Percentiles rank a stretch among this genome's conserved stretches.
Conservation (phyloP, 2,329 filamentous ascomycete genomes). For the Curvularia hawaiiensis region DNA sequence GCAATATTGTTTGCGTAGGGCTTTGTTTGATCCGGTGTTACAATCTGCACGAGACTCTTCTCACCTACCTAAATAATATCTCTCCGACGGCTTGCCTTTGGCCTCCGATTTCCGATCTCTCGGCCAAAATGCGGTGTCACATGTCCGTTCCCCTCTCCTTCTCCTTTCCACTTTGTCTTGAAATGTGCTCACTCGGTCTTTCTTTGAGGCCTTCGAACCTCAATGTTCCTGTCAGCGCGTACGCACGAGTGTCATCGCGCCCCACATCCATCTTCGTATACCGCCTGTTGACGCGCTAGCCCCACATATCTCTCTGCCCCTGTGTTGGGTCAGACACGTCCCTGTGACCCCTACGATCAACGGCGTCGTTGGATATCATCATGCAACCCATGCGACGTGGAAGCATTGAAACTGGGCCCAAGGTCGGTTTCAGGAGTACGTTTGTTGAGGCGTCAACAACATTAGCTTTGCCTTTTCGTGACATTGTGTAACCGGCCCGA, state of each 20-base stretch:
- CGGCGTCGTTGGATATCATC: background rate
- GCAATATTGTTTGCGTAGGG: background rate
- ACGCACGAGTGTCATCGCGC: background rate
- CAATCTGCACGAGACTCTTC: background rate
- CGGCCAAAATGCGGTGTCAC: background rate
- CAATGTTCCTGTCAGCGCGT: background rate
- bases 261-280: background rate
- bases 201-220: background rate
- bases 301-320: background rate
- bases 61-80: background rate
- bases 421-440: background rate
- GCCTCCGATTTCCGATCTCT: background rate
- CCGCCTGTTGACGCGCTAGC: background rate
- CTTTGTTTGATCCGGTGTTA: too few relatives aligned
- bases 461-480: background rate
- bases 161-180: background rate
- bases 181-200: background rate
- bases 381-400: background rate
- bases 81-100: background rate
- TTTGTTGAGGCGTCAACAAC: background rate
- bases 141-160: background rate
- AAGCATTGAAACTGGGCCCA: background rate
- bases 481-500: background rate
- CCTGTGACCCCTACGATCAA: background rate
- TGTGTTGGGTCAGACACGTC: background rate